Percentiles rank a stretch among this genome's conserved stretches.
These are phyloP conservation scores for Epithele typhae DNA, from an alignment of 768 basidiomycete genomes.

Conservation along the genomic window DNA sequence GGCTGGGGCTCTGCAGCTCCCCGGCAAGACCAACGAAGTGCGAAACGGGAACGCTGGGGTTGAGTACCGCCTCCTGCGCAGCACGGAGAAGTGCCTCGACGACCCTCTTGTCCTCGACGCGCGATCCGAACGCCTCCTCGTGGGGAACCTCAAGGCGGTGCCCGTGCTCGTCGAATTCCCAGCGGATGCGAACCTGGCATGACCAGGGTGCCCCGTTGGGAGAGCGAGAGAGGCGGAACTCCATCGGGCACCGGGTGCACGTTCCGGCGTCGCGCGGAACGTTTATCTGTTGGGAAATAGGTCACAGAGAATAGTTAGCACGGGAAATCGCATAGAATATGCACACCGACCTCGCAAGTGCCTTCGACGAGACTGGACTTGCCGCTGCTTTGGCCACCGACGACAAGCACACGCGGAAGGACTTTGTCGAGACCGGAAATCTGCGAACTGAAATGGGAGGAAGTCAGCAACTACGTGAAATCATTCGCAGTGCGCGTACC, in stretches of 20 bases:
- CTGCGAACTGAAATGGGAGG: neutral
- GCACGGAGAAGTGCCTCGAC: constrained; percentile 55
- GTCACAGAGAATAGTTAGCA: too few relatives aligned
- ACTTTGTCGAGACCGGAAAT: constrained; percentile 45
- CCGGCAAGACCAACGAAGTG: neutral
- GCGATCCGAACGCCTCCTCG: constrained; percentile 37
- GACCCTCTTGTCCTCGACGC: constrained; percentile 34
- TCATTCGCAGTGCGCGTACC: neutral
- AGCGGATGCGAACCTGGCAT: constrained; percentile 40
- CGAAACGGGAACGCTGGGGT: neutral
- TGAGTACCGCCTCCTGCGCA: constrained; percentile 57
- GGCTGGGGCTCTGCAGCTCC: too few relatives aligned
- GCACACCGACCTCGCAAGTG: constrained; percentile 42
- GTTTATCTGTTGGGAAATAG: constrained; percentile 12
- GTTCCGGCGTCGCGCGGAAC: constrained; percentile 32
- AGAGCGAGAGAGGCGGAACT: constrained; percentile 28
- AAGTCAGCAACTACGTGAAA: neutral
- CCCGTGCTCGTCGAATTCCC: constrained; percentile 34
- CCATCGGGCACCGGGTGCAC: constrained; percentile 40
- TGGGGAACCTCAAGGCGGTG: constrained; percentile 14
- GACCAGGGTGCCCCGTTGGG: constrained; percentile 16
- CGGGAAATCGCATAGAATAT: neutral
- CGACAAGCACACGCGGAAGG: constrained; percentile 44
- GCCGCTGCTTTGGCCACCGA: constrained; percentile 48
- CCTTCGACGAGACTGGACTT: constrained; percentile 47